Percentiles rank a stretch among this genome's conserved stretches.
Evolutionary conservation across 306 rosid species (phyloP).

Genomic region (Biancaea sappan): DNA sequence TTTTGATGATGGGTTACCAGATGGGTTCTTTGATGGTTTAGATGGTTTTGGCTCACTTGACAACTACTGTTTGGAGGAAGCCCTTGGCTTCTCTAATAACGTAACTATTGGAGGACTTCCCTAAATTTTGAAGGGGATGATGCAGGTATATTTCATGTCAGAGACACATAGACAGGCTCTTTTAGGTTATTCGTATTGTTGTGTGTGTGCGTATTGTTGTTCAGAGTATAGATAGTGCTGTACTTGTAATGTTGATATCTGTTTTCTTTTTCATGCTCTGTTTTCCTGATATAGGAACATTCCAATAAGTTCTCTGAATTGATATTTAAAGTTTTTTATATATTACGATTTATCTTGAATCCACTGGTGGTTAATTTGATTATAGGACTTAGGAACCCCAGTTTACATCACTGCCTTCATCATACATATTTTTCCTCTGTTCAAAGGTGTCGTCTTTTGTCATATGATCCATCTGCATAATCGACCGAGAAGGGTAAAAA

Average conservation of each 20-base stretch:
- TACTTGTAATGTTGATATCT: not conserved
- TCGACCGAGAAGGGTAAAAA: not conserved
- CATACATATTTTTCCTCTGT: not conserved
- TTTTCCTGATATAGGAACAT: not conserved
- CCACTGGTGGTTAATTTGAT: not conserved
- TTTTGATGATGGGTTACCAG: slow-evolving; percentile 42
- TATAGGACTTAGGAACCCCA: not conserved
- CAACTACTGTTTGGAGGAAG: slow-evolving; percentile 38
- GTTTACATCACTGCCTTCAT: slow-evolving; percentile 29
- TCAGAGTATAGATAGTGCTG: not conserved
- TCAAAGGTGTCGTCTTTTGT: not conserved
- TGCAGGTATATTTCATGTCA: not conserved
- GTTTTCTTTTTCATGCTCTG: slow-evolving; percentile 3
- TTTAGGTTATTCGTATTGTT: not conserved
- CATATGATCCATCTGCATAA: slow-evolving; percentile 11
- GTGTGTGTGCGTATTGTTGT: not conserved
- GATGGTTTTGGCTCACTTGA: slow-evolving; percentile 54
- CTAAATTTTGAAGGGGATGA: not conserved
- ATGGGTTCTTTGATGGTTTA: slow-evolving; percentile 49
- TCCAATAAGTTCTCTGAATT: not conserved
- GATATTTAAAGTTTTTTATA: not conserved
- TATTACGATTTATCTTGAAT: not conserved
- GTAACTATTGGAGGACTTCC: not conserved
- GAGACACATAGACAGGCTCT: not conserved
- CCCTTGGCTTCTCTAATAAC: slow-evolving; percentile 31